Percentiles rank a stretch among this genome's conserved stretches.
Evolutionary conservation across 2,329 filamentous ascomycete genomes (phyloP).

Genomic region (Cladosporium phlei): DNA sequence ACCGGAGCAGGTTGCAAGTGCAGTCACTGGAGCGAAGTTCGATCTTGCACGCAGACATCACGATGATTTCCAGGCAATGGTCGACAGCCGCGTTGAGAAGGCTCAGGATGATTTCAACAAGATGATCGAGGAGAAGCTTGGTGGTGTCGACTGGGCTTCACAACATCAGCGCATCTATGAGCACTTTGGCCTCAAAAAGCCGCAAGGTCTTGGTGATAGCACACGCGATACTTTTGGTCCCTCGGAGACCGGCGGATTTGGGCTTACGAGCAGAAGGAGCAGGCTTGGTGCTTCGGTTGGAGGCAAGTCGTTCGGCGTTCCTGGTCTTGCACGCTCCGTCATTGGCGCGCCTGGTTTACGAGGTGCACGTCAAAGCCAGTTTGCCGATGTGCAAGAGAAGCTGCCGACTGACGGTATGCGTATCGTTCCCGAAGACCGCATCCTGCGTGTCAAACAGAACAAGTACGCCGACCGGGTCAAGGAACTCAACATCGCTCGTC

Average conservation of each 20-base stretch:
- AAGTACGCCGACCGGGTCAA: constrained; percentile 76
- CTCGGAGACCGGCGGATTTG: constrained; percentile 45
- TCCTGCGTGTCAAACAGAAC: constrained; percentile 76
- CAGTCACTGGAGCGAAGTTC: constrained; percentile 24
- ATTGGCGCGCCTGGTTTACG: constrained; percentile 71
- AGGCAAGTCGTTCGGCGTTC: constrained; percentile 55
- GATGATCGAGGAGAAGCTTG: constrained; percentile 90
- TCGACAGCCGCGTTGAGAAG: constrained; percentile 56
- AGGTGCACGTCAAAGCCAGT: constrained; percentile 28
- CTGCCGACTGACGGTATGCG: constrained; percentile 43
- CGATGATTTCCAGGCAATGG: constrained; percentile 61
- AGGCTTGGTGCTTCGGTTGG: constrained; percentile 34
- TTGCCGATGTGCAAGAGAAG: constrained; percentile 43
- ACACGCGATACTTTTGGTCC: constrained; percentile 28
- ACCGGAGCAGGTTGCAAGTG: constrained; percentile 4
- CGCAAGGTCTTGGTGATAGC: constrained; percentile 30
- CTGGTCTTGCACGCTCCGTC: constrained; percentile 73
- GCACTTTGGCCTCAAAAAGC: constrained; percentile 76
- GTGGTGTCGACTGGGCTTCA: constrained; percentile 83
- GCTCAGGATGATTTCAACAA: constrained; percentile 88
- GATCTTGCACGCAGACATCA: constrained; percentile 27
- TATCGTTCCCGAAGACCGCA: constrained; percentile 63
- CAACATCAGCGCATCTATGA: constrained; percentile 91
- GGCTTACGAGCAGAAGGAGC: constrained; percentile 43
- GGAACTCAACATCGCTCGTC: constrained; percentile 67